Conservation (phyloP, 2,329 filamentous ascomycete species). For the Pestalotiopsis sp. region DNA sequence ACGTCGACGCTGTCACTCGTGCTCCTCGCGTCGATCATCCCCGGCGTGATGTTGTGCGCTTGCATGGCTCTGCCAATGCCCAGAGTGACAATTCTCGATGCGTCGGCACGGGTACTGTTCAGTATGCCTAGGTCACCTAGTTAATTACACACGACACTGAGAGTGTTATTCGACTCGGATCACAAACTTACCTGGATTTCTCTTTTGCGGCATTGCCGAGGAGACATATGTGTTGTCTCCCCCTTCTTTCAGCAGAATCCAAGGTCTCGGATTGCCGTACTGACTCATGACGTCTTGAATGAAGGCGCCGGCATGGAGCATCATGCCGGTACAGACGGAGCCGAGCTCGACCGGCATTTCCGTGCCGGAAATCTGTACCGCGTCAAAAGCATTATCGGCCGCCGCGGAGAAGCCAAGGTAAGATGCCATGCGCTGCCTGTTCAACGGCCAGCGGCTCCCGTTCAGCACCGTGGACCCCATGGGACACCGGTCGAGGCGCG, state of each 20-base stretch:
- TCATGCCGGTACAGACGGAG: conserved; percentile 1
- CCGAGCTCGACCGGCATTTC: conserved; percentile 12
- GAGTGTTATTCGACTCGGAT: not conserved
- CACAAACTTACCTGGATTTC: not conserved
- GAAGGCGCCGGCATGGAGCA: conserved; percentile 4
- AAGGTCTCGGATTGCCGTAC: conserved; percentile 6
- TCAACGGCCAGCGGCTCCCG: conserved; percentile 7
- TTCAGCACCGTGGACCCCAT: conserved; percentile 11
- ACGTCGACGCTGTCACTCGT: conserved; percentile 10
- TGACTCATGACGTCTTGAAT: conserved; percentile 9
- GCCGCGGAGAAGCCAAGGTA: conserved; percentile 5
- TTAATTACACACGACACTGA: not conserved
- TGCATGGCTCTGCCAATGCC: conserved; percentile 7
- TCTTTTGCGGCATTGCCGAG: conserved; percentile 11
- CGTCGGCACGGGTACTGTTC: conserved; percentile 11
- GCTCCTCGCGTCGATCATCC: conserved; percentile 9
- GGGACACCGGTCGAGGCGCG: conserved; percentile 5
- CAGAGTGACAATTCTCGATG: conserved; percentile 1
- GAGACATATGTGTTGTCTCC: conserved; percentile 9
- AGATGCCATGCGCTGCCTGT: conserved; percentile 3
- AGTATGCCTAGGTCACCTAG: not conserved
- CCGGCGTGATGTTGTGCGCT: conserved; percentile 11
- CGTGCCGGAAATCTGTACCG: conserved; percentile 8
- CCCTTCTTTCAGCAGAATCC: conserved; percentile 9
- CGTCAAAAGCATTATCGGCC: conserved; percentile 11